Evolutionary conservation across 805 yeast species (phyloP).

Genomic region (Lipomyces sp.): DNA sequence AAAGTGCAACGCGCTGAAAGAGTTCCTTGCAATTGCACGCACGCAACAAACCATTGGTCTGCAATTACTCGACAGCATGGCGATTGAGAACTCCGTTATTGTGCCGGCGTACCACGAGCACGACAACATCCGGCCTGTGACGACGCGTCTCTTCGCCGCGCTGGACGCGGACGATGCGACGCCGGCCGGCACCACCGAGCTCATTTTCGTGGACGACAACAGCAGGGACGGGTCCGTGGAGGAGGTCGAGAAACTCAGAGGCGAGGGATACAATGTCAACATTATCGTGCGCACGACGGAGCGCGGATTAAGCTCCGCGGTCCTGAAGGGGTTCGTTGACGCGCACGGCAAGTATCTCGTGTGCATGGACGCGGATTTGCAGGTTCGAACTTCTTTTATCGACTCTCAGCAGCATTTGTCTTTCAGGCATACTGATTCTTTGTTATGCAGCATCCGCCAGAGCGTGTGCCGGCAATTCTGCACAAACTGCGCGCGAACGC

Average conservation of each 20-base stretch:
- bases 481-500: constrained; percentile 43
- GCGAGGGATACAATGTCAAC: constrained; percentile 48
- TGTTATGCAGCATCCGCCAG: constrained; percentile 49
- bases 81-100: constrained; percentile 36
- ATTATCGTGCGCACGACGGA: constrained; percentile 51
- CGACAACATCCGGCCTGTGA: constrained; percentile 49
- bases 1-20: too few species aligned
- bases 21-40: too few species aligned
- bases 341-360: constrained; percentile 48
- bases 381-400: constrained; percentile 6
- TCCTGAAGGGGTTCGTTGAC: constrained; percentile 47
- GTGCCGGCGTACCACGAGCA: constrained; percentile 54
- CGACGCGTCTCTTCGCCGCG: constrained; percentile 49
- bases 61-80: too few species aligned
- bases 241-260: constrained; percentile 46
- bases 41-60: too few species aligned
- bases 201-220: constrained; percentile 52
- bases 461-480: constrained; percentile 47
- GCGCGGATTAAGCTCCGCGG: constrained; percentile 52
- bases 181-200: constrained; percentile 44
- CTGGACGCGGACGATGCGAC: constrained; percentile 43
- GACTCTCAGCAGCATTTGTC: neutral
- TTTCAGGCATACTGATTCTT: neutral
- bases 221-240: constrained; percentile 53
- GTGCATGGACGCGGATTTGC: constrained; percentile 53